Evolutionary conservation across 2,329 filamentous ascomycete species (phyloP), one percentile per base, ranked within the genome.

Genomic region (Monilinia laxa): DNA sequence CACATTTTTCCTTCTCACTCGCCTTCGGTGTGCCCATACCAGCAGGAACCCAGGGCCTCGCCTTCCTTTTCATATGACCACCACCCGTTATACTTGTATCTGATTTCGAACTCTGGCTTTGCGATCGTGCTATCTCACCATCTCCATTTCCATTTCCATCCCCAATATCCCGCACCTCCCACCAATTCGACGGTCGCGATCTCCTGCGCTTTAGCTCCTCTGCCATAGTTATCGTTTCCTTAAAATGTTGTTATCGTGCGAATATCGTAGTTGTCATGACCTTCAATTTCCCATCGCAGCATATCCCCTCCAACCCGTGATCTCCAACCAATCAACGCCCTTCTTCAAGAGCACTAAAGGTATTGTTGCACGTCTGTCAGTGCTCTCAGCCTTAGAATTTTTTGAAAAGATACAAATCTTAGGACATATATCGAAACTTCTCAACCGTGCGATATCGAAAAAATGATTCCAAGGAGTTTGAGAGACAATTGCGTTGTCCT

Each of bases 171-270:
- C 31, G 40, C 12, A 68, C 72, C 52, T 68, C 71, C 74, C 73
- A 75, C 71, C 70, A 75, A 9, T 72, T 69, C 55, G 71, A 72
- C 12, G 74, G 73, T 20, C 69, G 68, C 11, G 68, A 71, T n/a
- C 73, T 71, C 56, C 73, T 70, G 49, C 74, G 69, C 56, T 74
- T 75, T 51, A 31, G 28, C 38, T 38, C 28, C 16, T 62, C 58
- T 51, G 58, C 45, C 58, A 62, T 52, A 70, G 62, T 16, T 70
- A 54, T 62, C 23, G 53, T 45, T 35, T 31, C 25, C 20, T 35
- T 42, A 18, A n/a, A n/a, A 59, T 10, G 10, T 35, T 62, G 6
- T 40, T 58, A n/a, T 51, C 23, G 45, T 51, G 23, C 25, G n/a
- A 14, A 51, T 28, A 40, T 51, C 45, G 9, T 38, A 23, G 12